A percentile compares a stretch with the other conserved stretches of the same genome.
These are phyloP conservation scores for Lasiodiplodia theobromae DNA, from an alignment of 2,329 filamentous ascomycete species.

Conservation along the genomic window DNA sequence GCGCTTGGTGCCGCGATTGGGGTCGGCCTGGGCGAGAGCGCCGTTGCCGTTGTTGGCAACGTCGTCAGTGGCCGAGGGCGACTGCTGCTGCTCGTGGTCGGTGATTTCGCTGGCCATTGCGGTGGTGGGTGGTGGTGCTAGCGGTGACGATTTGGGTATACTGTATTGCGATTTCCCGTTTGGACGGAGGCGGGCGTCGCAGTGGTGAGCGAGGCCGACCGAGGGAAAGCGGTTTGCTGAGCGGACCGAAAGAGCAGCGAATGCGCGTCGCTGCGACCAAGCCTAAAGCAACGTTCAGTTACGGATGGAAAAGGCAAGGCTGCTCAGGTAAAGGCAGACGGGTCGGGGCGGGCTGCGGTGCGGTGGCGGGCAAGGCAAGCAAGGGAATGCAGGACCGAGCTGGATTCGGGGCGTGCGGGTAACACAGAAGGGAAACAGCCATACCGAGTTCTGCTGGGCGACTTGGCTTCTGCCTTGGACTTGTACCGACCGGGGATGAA, in stretches of 20 bases:
- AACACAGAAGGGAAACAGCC: slow-evolving; percentile 28
- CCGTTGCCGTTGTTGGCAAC: slow-evolving; percentile 72
- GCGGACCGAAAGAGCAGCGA: slow-evolving; percentile 29
- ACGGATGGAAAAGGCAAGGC: slow-evolving; percentile 32
- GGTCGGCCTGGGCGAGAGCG: slow-evolving; percentile 60
- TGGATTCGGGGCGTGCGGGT: slow-evolving; percentile 29
- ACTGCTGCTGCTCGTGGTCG: slow-evolving; percentile 60
- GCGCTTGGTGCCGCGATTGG: slow-evolving; percentile 88
- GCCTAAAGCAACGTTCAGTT: slow-evolving; percentile 31
- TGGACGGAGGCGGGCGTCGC: slow-evolving; percentile 34
- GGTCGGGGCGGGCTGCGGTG: slow-evolving; percentile 34
- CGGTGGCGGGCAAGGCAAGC: slow-evolving; percentile 45
- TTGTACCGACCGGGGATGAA: slow-evolving; percentile 32
- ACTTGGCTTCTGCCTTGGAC: slow-evolving; percentile 30
- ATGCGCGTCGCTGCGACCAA: slow-evolving; percentile 28
- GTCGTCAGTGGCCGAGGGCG: slow-evolving; percentile 59
- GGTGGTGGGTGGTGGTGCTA: slow-evolving; percentile 37
- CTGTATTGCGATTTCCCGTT: slow-evolving; percentile 45
- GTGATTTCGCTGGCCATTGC: slow-evolving; percentile 57
- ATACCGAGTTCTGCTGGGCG: slow-evolving; percentile 28
- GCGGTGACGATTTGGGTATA: slow-evolving; percentile 44
- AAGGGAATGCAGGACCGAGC: slow-evolving; percentile 39
- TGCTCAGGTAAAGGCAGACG: slow-evolving; percentile 38
- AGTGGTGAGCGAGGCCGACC: slow-evolving; percentile 38
- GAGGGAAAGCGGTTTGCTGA: slow-evolving; percentile 32